Evolutionary conservation across 2,329 filamentous ascomycete species (phyloP).

Genomic region (Intubia oerlemansii): DNA sequence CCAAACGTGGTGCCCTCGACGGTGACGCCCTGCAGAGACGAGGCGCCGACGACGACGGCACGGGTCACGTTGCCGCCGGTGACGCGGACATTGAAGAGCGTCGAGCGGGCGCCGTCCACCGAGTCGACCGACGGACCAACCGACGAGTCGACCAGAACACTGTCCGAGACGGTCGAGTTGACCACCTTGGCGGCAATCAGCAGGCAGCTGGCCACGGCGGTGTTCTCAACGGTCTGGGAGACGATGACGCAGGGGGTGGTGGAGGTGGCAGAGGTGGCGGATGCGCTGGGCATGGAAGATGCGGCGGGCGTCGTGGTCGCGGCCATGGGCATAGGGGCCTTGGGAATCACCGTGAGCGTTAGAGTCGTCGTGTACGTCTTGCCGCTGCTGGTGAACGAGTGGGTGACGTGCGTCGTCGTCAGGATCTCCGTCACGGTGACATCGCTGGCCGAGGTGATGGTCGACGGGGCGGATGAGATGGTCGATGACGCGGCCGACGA

Average conservation of each 20-base stretch:
- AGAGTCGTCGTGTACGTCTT: too few species aligned
- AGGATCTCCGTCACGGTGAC: too few species aligned
- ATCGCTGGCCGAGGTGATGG: too few species aligned
- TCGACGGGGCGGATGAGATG: too few species aligned
- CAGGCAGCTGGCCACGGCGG: conserved; percentile 6
- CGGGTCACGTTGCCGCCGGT: conserved; percentile 6
- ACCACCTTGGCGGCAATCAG: conserved; percentile 5
- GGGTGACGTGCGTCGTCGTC: too few species aligned
- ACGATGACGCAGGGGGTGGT: conserved; percentile 7
- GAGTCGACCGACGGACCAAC: too few species aligned
- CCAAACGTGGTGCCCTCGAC: conserved; percentile 1
- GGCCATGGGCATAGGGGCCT: too few species aligned
- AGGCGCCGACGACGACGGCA: conserved; percentile 1
- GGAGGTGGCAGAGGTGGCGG: too few species aligned
- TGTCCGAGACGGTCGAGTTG: conserved; percentile 5
- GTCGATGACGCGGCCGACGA: too few species aligned
- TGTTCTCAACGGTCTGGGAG: conserved; percentile 6
- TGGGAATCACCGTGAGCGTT: too few species aligned
- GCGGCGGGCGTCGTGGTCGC: conserved; percentile 3
- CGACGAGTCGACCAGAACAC: conserved; percentile 5
- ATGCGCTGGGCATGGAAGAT: conserved; percentile 6
- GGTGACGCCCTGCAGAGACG: conserved; percentile 5
- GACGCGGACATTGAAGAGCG: conserved; percentile 5
- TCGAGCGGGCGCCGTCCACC: conserved; percentile 1
- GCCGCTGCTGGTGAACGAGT: too few species aligned